Evolutionary conservation across 345 rosid genomes (phyloP).

Genomic region (Rhodamnia argentea): DNA sequence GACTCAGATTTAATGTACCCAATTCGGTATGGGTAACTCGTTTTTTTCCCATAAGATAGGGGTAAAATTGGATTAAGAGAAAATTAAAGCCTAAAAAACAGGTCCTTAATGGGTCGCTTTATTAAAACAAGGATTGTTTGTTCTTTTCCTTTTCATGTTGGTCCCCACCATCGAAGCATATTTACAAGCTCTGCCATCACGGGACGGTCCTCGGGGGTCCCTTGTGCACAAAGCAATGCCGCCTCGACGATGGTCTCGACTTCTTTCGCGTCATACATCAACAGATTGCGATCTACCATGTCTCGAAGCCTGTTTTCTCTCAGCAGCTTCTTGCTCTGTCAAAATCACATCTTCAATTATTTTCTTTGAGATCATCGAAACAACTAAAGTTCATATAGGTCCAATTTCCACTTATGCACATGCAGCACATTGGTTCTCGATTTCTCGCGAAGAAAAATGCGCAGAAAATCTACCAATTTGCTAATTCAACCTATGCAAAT

Average conservation of each 20-base stretch:
- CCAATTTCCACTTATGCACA: background rate
- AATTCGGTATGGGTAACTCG: background rate
- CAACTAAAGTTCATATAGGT: background rate
- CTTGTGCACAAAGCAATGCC: conserved; percentile 71
- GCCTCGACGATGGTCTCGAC: conserved; percentile 66
- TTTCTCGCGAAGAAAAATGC: background rate
- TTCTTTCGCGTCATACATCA: conserved; percentile 38
- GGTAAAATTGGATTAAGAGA: background rate
- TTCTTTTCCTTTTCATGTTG: conserved; percentile 29
- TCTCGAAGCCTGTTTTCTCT: conserved; percentile 61
- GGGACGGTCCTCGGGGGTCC: conserved; percentile 70
- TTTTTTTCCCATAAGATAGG: background rate
- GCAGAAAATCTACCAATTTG: background rate
- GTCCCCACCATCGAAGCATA: conserved; percentile 26
- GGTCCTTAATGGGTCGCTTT: fast-evolving
- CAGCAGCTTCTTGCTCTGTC: conserved; percentile 62
- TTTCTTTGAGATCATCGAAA: background rate
- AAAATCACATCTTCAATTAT: background rate
- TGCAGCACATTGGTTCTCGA: background rate
- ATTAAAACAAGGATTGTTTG: no score
- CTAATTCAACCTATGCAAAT: background rate
- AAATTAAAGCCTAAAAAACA: background rate
- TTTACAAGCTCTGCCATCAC: conserved; percentile 61
- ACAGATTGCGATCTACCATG: conserved; percentile 57
- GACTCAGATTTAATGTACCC: background rate